Base-by-base conservation (phyloP, 176 grass and related monocot genomes). In the Leersia perrieri region DNA sequence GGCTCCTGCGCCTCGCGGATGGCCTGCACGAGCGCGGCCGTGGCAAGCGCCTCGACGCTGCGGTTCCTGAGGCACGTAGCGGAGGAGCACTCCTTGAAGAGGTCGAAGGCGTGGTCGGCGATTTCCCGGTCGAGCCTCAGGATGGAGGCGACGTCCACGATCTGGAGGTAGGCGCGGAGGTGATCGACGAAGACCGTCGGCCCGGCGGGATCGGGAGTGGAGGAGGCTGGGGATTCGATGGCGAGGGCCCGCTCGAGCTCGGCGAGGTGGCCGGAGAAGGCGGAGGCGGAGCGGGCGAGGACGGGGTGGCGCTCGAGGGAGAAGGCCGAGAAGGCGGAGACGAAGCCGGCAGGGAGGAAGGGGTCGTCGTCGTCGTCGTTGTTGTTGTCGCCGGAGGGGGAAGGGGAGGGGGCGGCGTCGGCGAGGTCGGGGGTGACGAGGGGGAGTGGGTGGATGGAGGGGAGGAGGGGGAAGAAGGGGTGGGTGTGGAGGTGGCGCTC, bases 91-190 rank as follows among this genome's bases (percentile, higher is more conserved):
- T 95, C 96, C 76, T 90, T 92, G 84, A 99, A 99, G 77, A 99
- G 83, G 9, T 95, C 88, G 77, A 99, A 99, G 33, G 96, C 96
- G 70, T 99, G 92, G 74, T 99, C 96, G 1, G 92, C 92, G 35
- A 99, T 99, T 23, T 95, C 92, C 47, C 90, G 88, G 71, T 95
- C 84, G 29, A 99, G 84, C 39, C 84, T 80, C 27, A 99, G 88
- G 74, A 99, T 93, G 44, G 92, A 93, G 0, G 92, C 86, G 9
- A 95, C 96, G 53, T 99, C 96, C 32, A 95, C 80, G 84, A 99
- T 99, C 89, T 99, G 96, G 75, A 99, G 88, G 81, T 99, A 99
- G 23, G 96, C 96, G 55, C 96, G 88, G 51, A 99, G 92, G 78
- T 77, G 87, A 36, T 99, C 96, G 61, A 99, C 91, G 75, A 90